These are phyloP conservation scores for Colletotrichum simmondsii DNA, from an alignment of 2,329 filamentous ascomycete species.

Conservation along the genomic window DNA sequence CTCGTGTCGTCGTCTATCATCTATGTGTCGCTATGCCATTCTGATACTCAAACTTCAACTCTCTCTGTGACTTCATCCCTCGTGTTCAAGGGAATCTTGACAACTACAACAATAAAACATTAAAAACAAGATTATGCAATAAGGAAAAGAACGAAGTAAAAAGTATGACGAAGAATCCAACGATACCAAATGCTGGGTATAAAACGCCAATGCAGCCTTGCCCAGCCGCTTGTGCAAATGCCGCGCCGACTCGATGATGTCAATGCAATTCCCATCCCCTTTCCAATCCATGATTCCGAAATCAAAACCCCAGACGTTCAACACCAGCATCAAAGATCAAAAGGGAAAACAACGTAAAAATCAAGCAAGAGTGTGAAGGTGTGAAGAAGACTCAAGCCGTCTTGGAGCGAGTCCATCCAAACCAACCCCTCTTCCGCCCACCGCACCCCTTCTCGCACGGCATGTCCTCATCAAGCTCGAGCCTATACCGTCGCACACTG, in stretches of 20 bases:
- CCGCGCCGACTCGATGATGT: not conserved
- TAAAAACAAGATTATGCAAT: slow-evolving; percentile 7
- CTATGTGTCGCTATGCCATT: slow-evolving; percentile 28
- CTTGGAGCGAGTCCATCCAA: slow-evolving; percentile 22
- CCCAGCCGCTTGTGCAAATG: slow-evolving; percentile 32
- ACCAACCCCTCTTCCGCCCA: slow-evolving; percentile 15
- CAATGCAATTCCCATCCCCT: not conserved
- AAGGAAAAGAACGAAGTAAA: not conserved
- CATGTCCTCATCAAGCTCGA: slow-evolving; percentile 54
- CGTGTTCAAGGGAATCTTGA: not conserved
- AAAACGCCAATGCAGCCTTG: slow-evolving; percentile 31
- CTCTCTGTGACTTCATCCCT: slow-evolving; percentile 7
- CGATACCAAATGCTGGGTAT: slow-evolving; percentile 33
- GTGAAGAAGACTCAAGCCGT: slow-evolving; percentile 10
- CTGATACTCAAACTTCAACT: slow-evolving; percentile 16
- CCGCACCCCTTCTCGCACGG: slow-evolving; percentile 21
- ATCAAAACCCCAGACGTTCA: not conserved
- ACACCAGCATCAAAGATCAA: slow-evolving; percentile 12
- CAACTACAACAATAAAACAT: slow-evolving; percentile 7
- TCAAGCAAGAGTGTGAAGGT: too few species aligned
- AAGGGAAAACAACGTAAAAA: not conserved
- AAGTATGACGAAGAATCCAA: not conserved
- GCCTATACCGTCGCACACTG: slow-evolving; percentile 71
- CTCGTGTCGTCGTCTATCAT: slow-evolving; percentile 28
- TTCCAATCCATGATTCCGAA: not conserved